phyloP scores from a whole-genome alignment of 306 rosid species.

The Prunus padus region DNA sequence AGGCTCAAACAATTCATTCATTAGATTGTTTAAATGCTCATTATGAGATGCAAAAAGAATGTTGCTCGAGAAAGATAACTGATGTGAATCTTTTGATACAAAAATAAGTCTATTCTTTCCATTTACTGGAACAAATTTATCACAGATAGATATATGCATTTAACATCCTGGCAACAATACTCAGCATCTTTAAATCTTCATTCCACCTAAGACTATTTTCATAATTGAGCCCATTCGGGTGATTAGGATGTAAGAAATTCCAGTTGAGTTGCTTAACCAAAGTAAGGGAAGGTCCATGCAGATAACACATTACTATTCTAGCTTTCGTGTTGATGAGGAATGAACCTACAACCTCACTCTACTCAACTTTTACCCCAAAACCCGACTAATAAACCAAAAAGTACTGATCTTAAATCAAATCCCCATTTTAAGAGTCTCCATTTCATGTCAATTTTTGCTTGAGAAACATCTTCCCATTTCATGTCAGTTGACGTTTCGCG shows the following conservation, averaged over 20 bases:
- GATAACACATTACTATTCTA: background rate
- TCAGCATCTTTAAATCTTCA: background rate
- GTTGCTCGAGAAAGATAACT: background rate
- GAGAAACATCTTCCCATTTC: too few relatives aligned
- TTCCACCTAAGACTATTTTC: background rate
- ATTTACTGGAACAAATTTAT: background rate
- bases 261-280: background rate
- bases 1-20: background rate
- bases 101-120: background rate
- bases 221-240: background rate
- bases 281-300: background rate
- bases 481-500: background rate
- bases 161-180: background rate
- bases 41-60: background rate
- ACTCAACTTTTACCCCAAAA: background rate
- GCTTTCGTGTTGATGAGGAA: background rate
- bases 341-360: background rate
- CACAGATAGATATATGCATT: background rate
- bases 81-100: background rate
- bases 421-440: background rate
- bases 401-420: background rate
- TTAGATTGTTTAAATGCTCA: background rate
- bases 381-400: background rate
- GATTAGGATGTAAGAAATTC: constrained; percentile 1
- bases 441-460: too few relatives aligned